These are phyloP conservation scores for Cucumis cinereus DNA, from an alignment of 306 rosid species.

Conservation along the genomic window DNA sequence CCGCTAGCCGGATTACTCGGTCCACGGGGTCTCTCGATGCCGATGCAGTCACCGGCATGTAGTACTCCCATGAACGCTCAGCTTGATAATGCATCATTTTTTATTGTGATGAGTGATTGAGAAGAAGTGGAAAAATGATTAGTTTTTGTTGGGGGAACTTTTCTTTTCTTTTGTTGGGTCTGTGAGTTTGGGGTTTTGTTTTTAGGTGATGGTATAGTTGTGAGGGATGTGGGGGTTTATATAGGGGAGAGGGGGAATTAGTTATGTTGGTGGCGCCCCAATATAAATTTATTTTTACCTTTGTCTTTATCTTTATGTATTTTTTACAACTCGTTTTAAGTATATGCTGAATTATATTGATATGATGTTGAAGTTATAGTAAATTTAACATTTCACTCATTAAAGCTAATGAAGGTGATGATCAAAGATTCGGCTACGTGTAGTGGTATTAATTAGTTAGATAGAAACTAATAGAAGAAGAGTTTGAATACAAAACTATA, in stretches of 20 bases:
- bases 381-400: too few relatives aligned
- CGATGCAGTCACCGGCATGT: conserved; percentile 18
- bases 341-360: too few relatives aligned
- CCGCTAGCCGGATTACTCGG: conserved; percentile 56
- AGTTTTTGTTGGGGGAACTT: too few relatives aligned
- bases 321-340: too few relatives aligned
- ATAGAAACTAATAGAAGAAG: too few relatives aligned
- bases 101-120: neutral
- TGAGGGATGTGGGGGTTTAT: conserved; percentile 4
- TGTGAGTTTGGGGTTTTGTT: neutral
- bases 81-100: conserved; percentile 44
- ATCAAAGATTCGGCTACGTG: too few relatives aligned
- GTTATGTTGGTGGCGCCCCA: neutral
- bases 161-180: neutral
- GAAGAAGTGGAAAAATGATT: neutral
- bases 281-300: too few relatives aligned
- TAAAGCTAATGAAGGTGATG: too few relatives aligned
- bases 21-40: conserved; percentile 45
- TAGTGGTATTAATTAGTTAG: too few relatives aligned
- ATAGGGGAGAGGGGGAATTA: neutral
- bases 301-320: too few relatives aligned
- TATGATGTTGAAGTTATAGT: too few relatives aligned
- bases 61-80: conserved; percentile 43
- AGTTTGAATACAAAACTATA: too few relatives aligned
- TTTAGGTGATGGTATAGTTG: neutral